Evolutionary conservation across 768 basidiomycete genomes (phyloP).

Genomic region (Pisolithus tinctorius): DNA sequence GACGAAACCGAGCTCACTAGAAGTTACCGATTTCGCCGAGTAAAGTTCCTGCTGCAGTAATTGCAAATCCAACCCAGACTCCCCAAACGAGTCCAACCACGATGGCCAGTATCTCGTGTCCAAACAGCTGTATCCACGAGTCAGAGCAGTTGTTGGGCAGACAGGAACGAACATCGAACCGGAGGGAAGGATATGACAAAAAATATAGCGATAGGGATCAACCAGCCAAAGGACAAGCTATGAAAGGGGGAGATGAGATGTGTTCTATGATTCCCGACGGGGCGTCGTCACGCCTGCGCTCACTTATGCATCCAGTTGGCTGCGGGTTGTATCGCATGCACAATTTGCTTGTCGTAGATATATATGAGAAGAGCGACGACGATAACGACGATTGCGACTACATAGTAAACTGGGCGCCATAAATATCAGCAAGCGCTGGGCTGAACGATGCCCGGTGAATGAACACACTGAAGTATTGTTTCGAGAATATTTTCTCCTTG

Average conservation of each 20-base stretch:
- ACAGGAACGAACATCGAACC: conserved; percentile 28
- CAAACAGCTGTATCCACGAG: conserved; percentile 56
- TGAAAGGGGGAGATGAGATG: not conserved
- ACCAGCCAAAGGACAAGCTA: conserved; percentile 56
- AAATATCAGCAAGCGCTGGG: conserved; percentile 1
- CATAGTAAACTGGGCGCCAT: conserved; percentile 37
- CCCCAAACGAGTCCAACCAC: conserved; percentile 91
- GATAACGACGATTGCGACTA: conserved; percentile 40
- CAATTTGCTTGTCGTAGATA: conserved; percentile 58
- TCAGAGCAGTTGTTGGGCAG: conserved; percentile 2
- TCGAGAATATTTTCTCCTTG: conserved; percentile 48
- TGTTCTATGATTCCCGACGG: not conserved
- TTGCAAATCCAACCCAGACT: conserved; percentile 78
- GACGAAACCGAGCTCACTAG: conserved; percentile 46
- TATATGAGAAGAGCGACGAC: conserved; percentile 47
- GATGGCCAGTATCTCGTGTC: conserved; percentile 87
- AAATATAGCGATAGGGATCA: conserved; percentile 73
- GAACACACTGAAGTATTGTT: conserved; percentile 49
- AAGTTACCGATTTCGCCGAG: conserved; percentile 85
- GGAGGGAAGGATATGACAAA: conserved; percentile 88
- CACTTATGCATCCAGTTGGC: conserved; percentile 41
- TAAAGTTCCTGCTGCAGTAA: conserved; percentile 78
- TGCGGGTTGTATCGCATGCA: conserved; percentile 38
- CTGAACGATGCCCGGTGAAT: not conserved
- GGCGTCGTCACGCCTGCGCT: conserved; percentile 1